These are phyloP conservation scores for Lactifluus piperatus DNA, from an alignment of 768 basidiomycete species.

Conservation along the genomic window DNA sequence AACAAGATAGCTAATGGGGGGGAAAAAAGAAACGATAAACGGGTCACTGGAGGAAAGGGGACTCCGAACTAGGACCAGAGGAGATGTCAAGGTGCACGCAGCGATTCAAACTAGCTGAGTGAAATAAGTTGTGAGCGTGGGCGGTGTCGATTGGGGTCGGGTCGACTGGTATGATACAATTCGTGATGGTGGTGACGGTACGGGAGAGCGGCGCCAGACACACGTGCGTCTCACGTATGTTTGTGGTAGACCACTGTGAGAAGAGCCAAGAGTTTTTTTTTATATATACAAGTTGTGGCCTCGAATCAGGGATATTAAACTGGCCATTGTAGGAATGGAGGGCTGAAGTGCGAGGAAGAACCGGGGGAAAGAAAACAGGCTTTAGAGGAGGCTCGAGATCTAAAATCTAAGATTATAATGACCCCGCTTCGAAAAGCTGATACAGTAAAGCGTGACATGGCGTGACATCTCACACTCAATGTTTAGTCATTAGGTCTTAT, in stretches of 20 bases:
- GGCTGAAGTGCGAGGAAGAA: not conserved
- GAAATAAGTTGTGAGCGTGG: not conserved
- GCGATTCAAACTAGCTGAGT: not conserved
- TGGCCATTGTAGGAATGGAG: not conserved
- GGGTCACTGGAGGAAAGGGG: not conserved
- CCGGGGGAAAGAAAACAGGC: constrained; percentile 4
- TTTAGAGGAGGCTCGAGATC: constrained; percentile 1
- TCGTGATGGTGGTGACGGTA: not conserved
- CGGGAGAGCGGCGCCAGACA: constrained; percentile 3
- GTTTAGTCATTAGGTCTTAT: too few species aligned
- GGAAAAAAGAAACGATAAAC: not conserved
- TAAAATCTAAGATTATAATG: too few species aligned
- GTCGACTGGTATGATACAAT: not conserved
- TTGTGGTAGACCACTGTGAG: not conserved
- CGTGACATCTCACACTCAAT: too few species aligned
- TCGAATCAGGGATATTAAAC: not conserved
- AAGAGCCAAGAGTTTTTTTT: not conserved
- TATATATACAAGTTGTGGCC: not conserved
- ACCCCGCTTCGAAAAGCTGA: too few species aligned
- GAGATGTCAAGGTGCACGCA: not conserved
- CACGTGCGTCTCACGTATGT: constrained; percentile 5
- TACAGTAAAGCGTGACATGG: too few species aligned
- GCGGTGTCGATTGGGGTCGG: not conserved
- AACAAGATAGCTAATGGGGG: not conserved
- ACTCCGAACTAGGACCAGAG: not conserved